A percentile compares a stretch with the other conserved stretches of the same genome.
phyloP scores from a whole-genome alignment of 2,329 filamentous ascomycete genomes.

The Stachybotrys echinatus region DNA sequence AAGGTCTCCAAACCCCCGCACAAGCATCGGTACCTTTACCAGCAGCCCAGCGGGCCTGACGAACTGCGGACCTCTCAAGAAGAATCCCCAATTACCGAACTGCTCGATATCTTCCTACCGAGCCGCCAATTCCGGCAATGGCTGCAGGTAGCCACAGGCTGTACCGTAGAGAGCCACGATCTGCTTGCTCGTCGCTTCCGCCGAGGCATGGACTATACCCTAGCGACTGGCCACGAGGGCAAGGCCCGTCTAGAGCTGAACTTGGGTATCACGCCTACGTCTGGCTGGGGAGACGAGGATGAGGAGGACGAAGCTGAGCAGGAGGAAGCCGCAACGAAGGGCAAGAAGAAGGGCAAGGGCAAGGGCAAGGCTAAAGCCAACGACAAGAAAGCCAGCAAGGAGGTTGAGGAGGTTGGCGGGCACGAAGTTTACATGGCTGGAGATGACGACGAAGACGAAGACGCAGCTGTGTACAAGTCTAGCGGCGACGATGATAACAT shows the following conservation, averaged over 20 bases:
- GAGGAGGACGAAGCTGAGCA: conserved; percentile 38
- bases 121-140: conserved; percentile 84
- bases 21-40: conserved; percentile 89
- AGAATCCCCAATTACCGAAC: conserved; percentile 63
- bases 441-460: conserved; percentile 62
- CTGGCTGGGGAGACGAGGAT: conserved; percentile 75
- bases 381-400: conserved; percentile 23
- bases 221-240: conserved; percentile 78
- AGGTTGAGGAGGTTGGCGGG: conserved; percentile 59
- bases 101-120: conserved; percentile 78
- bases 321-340: conserved; percentile 23
- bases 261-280: conserved; percentile 76
- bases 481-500: conserved; percentile 70
- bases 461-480: conserved; percentile 85
- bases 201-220: conserved; percentile 81
- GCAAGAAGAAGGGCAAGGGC: conserved; percentile 24
- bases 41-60: conserved; percentile 46
- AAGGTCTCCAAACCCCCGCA: conserved; percentile 81
- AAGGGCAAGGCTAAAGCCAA: conserved; percentile 27
- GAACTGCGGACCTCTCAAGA: conserved; percentile 30
- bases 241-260: conserved; percentile 82
- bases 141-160: conserved; percentile 77
- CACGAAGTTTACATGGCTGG: conserved; percentile 93
- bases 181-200: conserved; percentile 84
- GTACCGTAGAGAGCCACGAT: conserved; percentile 67